These are phyloP conservation scores for Cornus suecica DNA, from an alignment of 148 eudicot species.

Conservation along the genomic window DNA sequence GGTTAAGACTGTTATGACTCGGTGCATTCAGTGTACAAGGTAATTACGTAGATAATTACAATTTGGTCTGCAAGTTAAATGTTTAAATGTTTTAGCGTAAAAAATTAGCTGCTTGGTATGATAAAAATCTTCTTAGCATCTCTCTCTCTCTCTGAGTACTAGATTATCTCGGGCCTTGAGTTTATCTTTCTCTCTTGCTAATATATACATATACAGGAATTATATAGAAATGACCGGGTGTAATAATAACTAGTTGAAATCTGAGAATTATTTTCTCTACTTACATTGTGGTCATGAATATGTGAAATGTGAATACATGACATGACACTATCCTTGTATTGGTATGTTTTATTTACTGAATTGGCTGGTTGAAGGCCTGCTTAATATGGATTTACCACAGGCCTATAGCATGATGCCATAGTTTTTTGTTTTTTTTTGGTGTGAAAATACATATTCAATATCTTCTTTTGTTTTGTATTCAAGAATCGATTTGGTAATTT, in stretches of 20 bases:
- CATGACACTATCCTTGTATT: background rate
- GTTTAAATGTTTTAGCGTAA: background rate
- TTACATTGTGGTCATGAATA: background rate
- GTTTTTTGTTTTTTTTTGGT: background rate
- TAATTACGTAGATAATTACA: conserved; percentile 16
- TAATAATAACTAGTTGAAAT: background rate
- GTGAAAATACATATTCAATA: background rate
- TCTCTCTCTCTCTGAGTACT: no score
- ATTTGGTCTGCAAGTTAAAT: background rate
- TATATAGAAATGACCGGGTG: background rate
- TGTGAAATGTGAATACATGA: background rate
- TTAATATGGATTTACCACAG: background rate
- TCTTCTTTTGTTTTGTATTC: background rate
- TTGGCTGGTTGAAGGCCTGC: background rate
- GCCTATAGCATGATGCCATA: background rate
- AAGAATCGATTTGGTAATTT: background rate
- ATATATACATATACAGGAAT: no score
- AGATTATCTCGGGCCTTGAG: background rate
- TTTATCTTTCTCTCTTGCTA: no score
- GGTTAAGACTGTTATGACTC: conserved; percentile 98
- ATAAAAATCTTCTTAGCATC: no score
- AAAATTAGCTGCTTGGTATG: background rate
- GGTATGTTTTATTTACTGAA: background rate
- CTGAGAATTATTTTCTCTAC: background rate
- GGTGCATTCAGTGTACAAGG: conserved; percentile 99